Evolutionary conservation across 805 yeast genomes (phyloP), one percentile per base, ranked within the genome.

Genomic region (Cyberlindnera americana): DNA sequence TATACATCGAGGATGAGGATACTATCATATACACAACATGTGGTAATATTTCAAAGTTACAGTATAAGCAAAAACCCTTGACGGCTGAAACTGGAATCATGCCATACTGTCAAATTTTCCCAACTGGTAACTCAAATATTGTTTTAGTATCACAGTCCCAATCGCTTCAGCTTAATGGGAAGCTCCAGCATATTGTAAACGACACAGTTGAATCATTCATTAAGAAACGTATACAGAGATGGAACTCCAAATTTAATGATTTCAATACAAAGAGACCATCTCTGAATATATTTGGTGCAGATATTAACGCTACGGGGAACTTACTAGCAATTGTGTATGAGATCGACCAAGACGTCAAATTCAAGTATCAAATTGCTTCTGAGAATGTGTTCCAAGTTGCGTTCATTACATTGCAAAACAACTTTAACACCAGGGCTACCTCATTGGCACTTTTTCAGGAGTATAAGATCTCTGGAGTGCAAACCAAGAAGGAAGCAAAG

Each of bases 211-310:
- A 40, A 13, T 48, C 55, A 4, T 24, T 43, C 2, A 9, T 51
- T 1, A 32, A 32, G 18, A 52, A 41, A 16, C 33, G 48, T 10
- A 16, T 54, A 4, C 34, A 38, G 11, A 44, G 30, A 19, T 56
- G 58, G 59, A 54, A 54, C 22, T 19, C 44, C 2, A 38, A 38
- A 12, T 52, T 35, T 41, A 54, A 56, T 35, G 58, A 54, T 33
- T 54, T 49, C 37, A 48, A 48, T 26, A 50, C 54, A 13, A 53
- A 52, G 26, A 37, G 21, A 5, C 44, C 38, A 7, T 29, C 33
- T 2, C 26, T 52, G 6, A 51, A 46, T 23, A 33, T 41, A 8
- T 46, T 35, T 30, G 61, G 61, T 0, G 19, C 38, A 3, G 46
- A 37, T 24, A 9, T 41, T 9, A 56, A 55, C 29, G 48, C 26